Conservation (phyloP, 2,329 filamentous ascomycete species). For the Escovopsis sp. region DNA sequence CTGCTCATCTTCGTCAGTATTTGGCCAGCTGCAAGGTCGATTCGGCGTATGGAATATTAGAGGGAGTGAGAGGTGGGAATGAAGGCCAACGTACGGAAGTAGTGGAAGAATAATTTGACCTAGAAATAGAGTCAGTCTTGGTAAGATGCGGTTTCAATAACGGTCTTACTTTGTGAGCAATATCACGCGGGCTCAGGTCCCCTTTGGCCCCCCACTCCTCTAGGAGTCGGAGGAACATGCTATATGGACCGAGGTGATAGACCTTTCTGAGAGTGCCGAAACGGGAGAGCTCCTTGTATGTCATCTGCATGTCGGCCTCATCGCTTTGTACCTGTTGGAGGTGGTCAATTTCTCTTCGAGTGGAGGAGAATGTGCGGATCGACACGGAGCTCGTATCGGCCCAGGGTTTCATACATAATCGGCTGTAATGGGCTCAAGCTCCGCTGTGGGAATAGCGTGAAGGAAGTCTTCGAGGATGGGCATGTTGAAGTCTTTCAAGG, state of each 20-base stretch:
- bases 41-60: too few species aligned
- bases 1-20: background rate
- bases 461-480: slow-evolving; percentile 50
- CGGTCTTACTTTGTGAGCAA: slow-evolving; percentile 19
- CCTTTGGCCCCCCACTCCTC: slow-evolving; percentile 21
- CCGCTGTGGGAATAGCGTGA: slow-evolving; percentile 39
- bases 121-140: background rate
- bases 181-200: slow-evolving; percentile 15
- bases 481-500: slow-evolving; percentile 37
- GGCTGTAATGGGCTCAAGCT: slow-evolving; percentile 28
- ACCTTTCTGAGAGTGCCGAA: slow-evolving; percentile 27
- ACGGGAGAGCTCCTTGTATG: slow-evolving; percentile 24
- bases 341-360: too few species aligned
- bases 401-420: slow-evolving; percentile 10
- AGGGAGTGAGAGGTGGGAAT: too few species aligned
- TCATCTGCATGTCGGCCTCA: slow-evolving; percentile 30
- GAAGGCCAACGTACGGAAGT: slow-evolving; percentile 22
- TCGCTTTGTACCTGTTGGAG: slow-evolving; percentile 19
- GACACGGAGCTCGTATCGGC: background rate
- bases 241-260: slow-evolving; percentile 27
- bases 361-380: too few species aligned
- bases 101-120: slow-evolving; percentile 23
- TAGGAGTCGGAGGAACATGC: slow-evolving; percentile 24
- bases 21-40: too few species aligned
- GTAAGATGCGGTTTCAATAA: background rate